Evolutionary conservation across 2,329 filamentous ascomycete genomes (phyloP), one percentile per base, ranked within the genome.

Genomic region (Diaporthe sp.): DNA sequence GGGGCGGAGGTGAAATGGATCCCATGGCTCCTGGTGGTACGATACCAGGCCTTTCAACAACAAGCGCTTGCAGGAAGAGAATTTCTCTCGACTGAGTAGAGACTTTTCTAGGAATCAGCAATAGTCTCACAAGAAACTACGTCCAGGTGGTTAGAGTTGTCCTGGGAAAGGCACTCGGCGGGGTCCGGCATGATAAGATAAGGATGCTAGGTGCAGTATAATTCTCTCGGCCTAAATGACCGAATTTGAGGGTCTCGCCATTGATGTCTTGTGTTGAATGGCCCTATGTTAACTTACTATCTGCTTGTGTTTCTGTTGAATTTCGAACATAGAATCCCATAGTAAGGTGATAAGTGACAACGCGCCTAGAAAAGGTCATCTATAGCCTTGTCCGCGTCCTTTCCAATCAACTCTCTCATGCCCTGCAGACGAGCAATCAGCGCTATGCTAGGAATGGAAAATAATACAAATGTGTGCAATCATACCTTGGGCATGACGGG

Each of bases 381-480:
- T 77, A 99, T 93, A 22, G 93, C 92, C 86, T 98, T 98, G 83
- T 98, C 96, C 12, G 96, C 94, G 82, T 99, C 97, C 80, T 95
- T 94, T 81, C 94, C 94, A 81, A 99, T 98, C 80, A 99, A 85
- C 42, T 98, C 95, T 72, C 97, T 85, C 97, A 99, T 99, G 38
- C 96, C 97, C 95, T 97, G n/a, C 75, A 64, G 35, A 35, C 42
- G 45, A 52, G n/a, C 15, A 78, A 78, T 84, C 61, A 84, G 79
- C 42, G 45, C 52, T 25, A 25, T 15, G 25, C 30, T 12, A 6
- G 28, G 28, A 38, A 38, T 12, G 30, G 30, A 33, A 52, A 12
- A 35, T 28, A 17, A 17, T 64, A 35, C 17, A 45, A 7, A 35
- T 4, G 8, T 30, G 35, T 10, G 28, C 17, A 7, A 15, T 82